These are phyloP conservation scores for Pyronema domesticum DNA, from an alignment of 495 filamentous ascomycete species.

Conservation along the genomic window DNA sequence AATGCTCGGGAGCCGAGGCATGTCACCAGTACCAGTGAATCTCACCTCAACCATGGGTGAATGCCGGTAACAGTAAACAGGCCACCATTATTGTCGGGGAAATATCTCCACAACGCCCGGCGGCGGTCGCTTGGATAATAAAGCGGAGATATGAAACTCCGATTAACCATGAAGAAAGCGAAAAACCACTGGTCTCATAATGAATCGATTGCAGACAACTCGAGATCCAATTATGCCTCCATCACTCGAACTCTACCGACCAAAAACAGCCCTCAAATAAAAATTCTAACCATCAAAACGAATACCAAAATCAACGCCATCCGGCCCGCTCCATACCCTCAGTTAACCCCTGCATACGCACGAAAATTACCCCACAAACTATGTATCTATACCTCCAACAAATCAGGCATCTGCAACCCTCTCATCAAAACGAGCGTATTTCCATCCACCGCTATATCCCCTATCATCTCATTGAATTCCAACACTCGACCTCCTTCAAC, in stretches of 20 bases:
- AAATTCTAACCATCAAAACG: neutral
- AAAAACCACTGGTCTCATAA: too few species aligned
- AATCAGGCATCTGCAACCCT: constrained; percentile 45
- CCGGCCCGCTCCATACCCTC: too few species aligned
- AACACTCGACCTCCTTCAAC: constrained; percentile 74
- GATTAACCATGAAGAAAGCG: too few species aligned
- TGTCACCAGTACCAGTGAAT: neutral
- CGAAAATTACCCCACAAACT: neutral
- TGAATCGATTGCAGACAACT: too few species aligned
- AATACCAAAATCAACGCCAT: too few species aligned
- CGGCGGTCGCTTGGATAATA: too few species aligned
- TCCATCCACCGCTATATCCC: constrained; percentile 49
- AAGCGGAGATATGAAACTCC: too few species aligned
- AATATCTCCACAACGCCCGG: too few species aligned
- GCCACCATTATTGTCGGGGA: too few species aligned
- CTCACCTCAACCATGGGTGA: too few species aligned
- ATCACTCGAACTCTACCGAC: neutral
- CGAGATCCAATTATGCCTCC: neutral
- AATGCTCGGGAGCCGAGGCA: neutral
- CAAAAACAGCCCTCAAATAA: neutral
- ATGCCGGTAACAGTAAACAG: too few species aligned
- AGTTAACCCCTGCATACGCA: neutral
- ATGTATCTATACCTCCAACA: constrained; percentile 24
- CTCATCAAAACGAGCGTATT: constrained; percentile 79
- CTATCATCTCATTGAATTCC: constrained; percentile 69